Base-by-base conservation (phyloP, 2,329 filamentous ascomycete genomes). In the Amesomyces nigricolor region DNA sequence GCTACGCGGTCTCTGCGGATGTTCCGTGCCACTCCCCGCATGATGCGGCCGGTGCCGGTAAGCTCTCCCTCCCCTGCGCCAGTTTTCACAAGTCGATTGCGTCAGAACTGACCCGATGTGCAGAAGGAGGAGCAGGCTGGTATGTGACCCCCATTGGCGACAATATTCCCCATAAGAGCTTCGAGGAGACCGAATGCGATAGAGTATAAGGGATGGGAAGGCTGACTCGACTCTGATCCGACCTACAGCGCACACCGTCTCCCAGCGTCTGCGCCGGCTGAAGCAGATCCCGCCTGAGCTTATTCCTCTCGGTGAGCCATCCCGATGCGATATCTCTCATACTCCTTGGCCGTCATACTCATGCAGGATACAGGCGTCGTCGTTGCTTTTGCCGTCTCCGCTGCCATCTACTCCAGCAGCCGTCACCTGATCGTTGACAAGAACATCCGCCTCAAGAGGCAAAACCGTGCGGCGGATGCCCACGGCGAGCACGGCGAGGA, bases 251-350 rank as follows among this genome's bases (percentile, higher is more conserved):
- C 94, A 97, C 79, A 96, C 92, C 68, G 85, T 97, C 75, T 96
- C 92, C 64, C 94, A 97, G 80, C 89, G 92, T 72, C 80, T 99
- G 68, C 88, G 91, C 72, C 87, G 85, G 71, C 80, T 96, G 70
- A 91, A 88, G 82, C 85, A 86, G 76, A 87, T 97, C 70, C 94
- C 94, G 65, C 85, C 90, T 65, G 94, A 99, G 81, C 81, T 99
- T 82, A 84, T 91, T 66, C 94, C 94, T 69, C 87, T 99, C 67
- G 91, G 91, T 95, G 86, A 73, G 83, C 54, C 29, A n/a, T 51
- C 32, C 9, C 54, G 26, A 51, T 42, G 11, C 37, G 14, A 7
- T 30, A 19, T 14, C 9, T 2, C 32, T 13, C 30, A 10, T n/a
- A 17, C 37, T 26, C 9, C 48, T 22, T n/a, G 13, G 22, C 13